Evolutionary conservation across 371 early-diverging fungal species (phyloP).

Genomic region (Rhizopus stolonifer): DNA sequence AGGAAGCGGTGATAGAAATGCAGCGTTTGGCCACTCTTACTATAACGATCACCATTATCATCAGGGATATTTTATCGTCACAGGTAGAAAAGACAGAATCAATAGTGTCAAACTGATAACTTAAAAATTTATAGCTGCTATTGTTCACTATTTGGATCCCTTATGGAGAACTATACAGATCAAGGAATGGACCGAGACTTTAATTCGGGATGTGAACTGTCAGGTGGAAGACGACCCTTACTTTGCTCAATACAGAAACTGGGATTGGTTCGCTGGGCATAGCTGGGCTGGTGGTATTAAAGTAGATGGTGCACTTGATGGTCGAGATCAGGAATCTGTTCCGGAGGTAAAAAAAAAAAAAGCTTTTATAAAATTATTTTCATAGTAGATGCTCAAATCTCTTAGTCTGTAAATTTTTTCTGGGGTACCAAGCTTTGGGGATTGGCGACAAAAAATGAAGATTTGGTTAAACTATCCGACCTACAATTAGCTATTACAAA

Average conservation of each 20-base stretch:
- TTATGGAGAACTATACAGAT: constrained; percentile 44
- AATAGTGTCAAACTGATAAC: not conserved
- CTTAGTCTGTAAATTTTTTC: constrained; percentile 66
- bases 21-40: constrained; percentile 50
- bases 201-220: constrained; percentile 72
- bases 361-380: no score
- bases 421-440: constrained; percentile 72
- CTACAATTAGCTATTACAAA: constrained; percentile 59
- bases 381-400: no score
- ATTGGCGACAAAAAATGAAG: constrained; percentile 37
- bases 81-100: constrained; percentile 38
- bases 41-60: constrained; percentile 82
- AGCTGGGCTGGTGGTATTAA: constrained; percentile 80
- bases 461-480: constrained; percentile 40
- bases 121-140: constrained; percentile 47
- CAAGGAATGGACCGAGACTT: constrained; percentile 34
- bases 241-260: constrained; percentile 67
- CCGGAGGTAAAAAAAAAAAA: constrained; percentile 52
- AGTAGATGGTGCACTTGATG: constrained; percentile 62
- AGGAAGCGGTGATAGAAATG: constrained; percentile 39
- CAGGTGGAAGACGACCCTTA: constrained; percentile 50
- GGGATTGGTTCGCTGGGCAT: constrained; percentile 80
- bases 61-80: constrained; percentile 65
- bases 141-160: constrained; percentile 65
- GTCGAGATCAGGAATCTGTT: constrained; percentile 75